phyloP scores from a whole-genome alignment of 2,329 filamentous ascomycete genomes.

The Epichloe gansuensis region DNA sequence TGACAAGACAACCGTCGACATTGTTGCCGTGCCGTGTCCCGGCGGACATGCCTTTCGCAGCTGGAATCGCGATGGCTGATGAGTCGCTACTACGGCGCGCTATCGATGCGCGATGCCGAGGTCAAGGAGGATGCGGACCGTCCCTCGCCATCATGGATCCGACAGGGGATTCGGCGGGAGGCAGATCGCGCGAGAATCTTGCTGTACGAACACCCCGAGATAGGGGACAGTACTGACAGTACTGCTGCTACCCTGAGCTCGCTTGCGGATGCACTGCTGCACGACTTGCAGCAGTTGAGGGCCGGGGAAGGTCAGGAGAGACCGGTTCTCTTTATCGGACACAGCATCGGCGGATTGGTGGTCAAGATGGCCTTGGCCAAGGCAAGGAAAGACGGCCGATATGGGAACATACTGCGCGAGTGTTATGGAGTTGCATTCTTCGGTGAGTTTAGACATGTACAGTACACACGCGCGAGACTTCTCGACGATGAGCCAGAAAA shows the following conservation, averaged over 20 bases:
- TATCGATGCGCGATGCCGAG: slow-evolving; percentile 26
- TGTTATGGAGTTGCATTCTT: slow-evolving; percentile 51
- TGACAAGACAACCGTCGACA: slow-evolving; percentile 41
- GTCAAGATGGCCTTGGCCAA: slow-evolving; percentile 43
- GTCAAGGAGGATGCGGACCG: slow-evolving; percentile 12
- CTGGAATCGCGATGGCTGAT: slow-evolving; percentile 37
- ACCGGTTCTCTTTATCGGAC: slow-evolving; percentile 47
- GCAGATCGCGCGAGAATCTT: slow-evolving; percentile 35
- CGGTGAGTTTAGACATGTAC: slow-evolving; percentile 25
- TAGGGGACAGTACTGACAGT: slow-evolving; percentile 17
- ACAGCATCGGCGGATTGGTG: slow-evolving; percentile 48
- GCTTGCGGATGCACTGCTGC: slow-evolving; percentile 34
- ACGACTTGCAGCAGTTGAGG: slow-evolving; percentile 27
- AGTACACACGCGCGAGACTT: too few relatives aligned
- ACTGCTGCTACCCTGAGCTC: slow-evolving; percentile 26
- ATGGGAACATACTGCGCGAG: slow-evolving; percentile 35
- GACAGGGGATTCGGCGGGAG: slow-evolving; percentile 37
- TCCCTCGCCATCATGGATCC: slow-evolving; percentile 33
- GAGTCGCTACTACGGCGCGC: slow-evolving; percentile 32
- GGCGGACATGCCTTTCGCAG: slow-evolving; percentile 39
- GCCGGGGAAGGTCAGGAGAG: slow-evolving; percentile 24
- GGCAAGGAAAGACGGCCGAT: slow-evolving; percentile 25
- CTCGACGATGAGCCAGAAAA: not conserved
- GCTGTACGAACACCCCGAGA: slow-evolving; percentile 36
- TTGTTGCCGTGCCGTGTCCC: slow-evolving; percentile 41